Percentiles rank a stretch among this genome's conserved stretches.
phyloP scores from a whole-genome alignment of 1,284 basidiomycete genomes.

The Cutaneotrichosporon dermatis region DNA sequence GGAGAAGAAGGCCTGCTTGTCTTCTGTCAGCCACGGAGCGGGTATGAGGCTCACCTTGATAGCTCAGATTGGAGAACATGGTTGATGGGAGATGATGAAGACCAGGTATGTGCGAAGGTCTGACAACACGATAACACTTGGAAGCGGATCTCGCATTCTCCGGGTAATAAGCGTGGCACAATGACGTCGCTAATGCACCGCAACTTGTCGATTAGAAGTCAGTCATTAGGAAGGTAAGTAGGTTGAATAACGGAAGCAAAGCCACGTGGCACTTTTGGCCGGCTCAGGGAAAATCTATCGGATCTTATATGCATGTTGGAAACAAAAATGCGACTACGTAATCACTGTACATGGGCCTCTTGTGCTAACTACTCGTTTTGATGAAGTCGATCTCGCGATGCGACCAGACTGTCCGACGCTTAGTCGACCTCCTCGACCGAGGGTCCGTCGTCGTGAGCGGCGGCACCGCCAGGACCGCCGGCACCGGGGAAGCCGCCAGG shows the following conservation, averaged over 20 bases:
- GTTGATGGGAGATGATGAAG: background rate
- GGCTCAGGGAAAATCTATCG: background rate
- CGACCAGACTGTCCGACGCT: conserved; percentile 5
- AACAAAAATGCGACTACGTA: background rate
- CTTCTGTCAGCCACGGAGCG: background rate
- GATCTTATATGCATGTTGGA: conserved; percentile 3
- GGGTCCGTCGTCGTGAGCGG: conserved; percentile 55
- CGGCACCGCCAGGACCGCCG: conserved; percentile 46
- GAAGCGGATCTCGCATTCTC: no score
- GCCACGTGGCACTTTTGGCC: background rate
- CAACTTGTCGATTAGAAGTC: no score
- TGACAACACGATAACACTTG: background rate
- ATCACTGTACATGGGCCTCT: background rate
- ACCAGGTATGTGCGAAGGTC: background rate
- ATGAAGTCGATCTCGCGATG: background rate
- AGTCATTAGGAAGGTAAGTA: no score
- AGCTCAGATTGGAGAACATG: conserved; percentile 4
- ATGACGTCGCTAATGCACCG: background rate
- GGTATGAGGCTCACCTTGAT: background rate
- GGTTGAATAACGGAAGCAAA: background rate
- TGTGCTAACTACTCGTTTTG: conserved; percentile 1
- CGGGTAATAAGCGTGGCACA: background rate
- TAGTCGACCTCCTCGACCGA: conserved; percentile 59
- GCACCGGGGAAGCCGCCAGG: conserved; percentile 52
- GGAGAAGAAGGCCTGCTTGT: conserved; percentile 43